Percentiles rank a stretch among this genome's conserved stretches.
phyloP scores from a whole-genome alignment of 148 eudicot species.

The Camellia lanceoleosa region DNA sequence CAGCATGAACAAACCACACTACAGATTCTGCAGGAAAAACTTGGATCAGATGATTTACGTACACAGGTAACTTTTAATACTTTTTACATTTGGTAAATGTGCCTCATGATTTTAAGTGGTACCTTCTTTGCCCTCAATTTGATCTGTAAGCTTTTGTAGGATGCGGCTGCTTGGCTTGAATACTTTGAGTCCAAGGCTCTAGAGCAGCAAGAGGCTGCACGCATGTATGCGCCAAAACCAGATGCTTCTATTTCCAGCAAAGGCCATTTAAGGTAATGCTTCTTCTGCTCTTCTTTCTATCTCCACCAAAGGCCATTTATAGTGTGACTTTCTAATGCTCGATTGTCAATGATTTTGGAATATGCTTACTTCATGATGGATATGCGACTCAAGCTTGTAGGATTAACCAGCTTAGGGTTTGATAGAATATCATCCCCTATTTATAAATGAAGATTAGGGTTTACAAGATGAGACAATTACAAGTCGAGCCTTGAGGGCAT shows the following conservation, averaged over 20 bases:
- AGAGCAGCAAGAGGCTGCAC: slow-evolving; percentile 98
- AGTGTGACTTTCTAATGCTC: no score
- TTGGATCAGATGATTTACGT: slow-evolving; percentile 90
- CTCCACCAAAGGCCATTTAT: no score
- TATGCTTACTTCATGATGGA: background rate
- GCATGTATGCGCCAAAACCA: slow-evolving; percentile 92
- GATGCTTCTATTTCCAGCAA: slow-evolving; percentile 97
- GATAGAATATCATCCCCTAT: no score
- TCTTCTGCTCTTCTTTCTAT: background rate
- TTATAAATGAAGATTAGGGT: no score
- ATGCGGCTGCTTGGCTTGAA: slow-evolving; percentile 99
- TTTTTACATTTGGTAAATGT: background rate
- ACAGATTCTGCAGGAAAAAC: slow-evolving; percentile 81
- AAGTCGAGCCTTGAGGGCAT: no score
- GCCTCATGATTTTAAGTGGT: background rate
- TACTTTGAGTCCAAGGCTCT: slow-evolving; percentile 94
- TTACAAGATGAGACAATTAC: no score
- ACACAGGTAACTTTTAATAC: slow-evolving; percentile 56
- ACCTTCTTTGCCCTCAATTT: slow-evolving; percentile 7
- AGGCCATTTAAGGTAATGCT: slow-evolving; percentile 77
- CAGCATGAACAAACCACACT: slow-evolving; percentile 95
- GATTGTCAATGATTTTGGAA: background rate
- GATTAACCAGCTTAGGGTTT: no score
- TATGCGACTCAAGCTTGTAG: no score
- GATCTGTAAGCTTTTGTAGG: slow-evolving; percentile 36